Base-by-base conservation (phyloP, 1,284 basidiomycete genomes). In the Microbotryum scabiosae region DNA sequence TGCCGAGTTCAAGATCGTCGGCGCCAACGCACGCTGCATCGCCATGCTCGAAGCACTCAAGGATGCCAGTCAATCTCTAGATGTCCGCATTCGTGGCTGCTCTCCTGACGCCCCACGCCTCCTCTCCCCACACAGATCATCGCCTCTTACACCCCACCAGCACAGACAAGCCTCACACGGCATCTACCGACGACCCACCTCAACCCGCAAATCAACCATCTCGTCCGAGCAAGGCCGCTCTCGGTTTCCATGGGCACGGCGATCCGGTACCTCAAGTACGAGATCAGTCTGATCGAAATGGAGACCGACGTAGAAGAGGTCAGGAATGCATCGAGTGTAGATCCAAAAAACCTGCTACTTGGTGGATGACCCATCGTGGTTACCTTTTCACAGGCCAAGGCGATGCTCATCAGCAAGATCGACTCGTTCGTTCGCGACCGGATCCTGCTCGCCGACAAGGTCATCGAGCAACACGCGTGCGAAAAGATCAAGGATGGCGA, bases 241-340 rank as follows among this genome's bases (percentile, higher is more conserved):
- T 88, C 88, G n/a, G 85, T 90, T n/a, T 89, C 90, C 28, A 90
- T 92, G 84, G 91, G 90, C 1, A 93, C 93, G 72, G 91, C 91
- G 0, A 90, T 92, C 68, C 83, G 93, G 61, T 90, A 94, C 75
- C 80, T 99, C 72, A 98, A 99, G 78, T 81, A 96, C 63, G 91
- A 97, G 73, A 97, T 99, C 74, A 93, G 90, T 72, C 83, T 84
- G 23, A 85, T 91, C 51, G 88, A 90, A 70, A 89, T 91, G 57
- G 93, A 97, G 76, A 80, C 90, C 72, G 85, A 90, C 6, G 91
- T 97, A 74, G 88, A 93, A 73, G 90, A 97, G 77, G 92, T 93
- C 71, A 67, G 86, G 30, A 9, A 74, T 53, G 45, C 25, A 43
- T 45, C 23, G 14, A 18, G 25, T 18, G 16, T 26, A 14, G 6